phyloP scores from a whole-genome alignment of 1,139 yeast species.

The Saccharomyces pastorianus region DNA sequence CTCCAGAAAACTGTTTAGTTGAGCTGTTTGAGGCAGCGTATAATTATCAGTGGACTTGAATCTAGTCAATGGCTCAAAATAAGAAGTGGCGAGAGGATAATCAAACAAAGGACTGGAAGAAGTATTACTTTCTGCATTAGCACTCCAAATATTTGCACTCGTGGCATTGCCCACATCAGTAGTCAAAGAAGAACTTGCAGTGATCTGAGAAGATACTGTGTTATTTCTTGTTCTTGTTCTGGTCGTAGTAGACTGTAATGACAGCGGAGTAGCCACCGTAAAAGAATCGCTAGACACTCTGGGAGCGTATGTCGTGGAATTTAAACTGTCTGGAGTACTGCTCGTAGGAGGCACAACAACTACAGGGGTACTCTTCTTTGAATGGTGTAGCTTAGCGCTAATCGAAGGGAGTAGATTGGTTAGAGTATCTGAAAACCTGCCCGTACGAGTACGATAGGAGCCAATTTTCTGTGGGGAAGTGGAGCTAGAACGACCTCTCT shows the following conservation, averaged over 20 bases:
- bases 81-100: background rate
- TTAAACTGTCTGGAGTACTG: background rate
- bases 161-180: background rate
- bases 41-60: background rate
- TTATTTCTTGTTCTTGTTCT: background rate
- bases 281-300: background rate
- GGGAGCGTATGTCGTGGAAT: background rate
- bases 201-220: background rate
- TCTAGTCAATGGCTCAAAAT: background rate
- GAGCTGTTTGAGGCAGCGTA: background rate
- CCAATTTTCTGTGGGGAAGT: slow-evolving; percentile 14
- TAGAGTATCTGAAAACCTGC: slow-evolving; percentile 13
- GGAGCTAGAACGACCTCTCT: slow-evolving; percentile 8
- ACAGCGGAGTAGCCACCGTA: background rate
- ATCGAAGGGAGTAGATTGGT: slow-evolving; percentile 14
- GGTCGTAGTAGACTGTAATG: background rate
- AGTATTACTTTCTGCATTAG: background rate
- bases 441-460: slow-evolving; percentile 13
- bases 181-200: background rate
- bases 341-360: background rate
- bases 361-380: slow-evolving; percentile 8
- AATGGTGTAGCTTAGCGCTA: slow-evolving; percentile 15
- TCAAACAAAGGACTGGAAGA: background rate
- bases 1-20: background rate
- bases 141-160: background rate